These are phyloP conservation scores for Citrus unshiu DNA, from an alignment of 345 rosid genomes.

Conservation along the genomic window DNA sequence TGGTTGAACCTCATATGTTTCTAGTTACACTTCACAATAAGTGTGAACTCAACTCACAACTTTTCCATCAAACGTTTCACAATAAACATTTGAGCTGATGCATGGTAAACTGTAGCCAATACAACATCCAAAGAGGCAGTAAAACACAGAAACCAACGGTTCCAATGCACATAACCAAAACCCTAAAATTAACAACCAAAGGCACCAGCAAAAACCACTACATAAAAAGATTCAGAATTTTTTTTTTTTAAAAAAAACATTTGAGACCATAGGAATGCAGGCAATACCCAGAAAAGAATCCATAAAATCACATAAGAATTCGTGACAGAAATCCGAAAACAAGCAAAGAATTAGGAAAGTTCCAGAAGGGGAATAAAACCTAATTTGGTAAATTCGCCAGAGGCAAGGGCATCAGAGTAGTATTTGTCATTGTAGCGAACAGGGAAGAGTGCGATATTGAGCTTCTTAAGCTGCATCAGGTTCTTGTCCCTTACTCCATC, in stretches of 20 bases:
- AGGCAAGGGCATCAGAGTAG: conserved; percentile 77
- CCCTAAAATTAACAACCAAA: not conserved
- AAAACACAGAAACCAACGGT: not conserved
- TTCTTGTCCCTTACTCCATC: conserved; percentile 97
- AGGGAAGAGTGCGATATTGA: conserved; percentile 86
- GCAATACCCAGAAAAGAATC: not conserved
- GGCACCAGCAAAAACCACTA: not conserved
- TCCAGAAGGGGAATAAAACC: conserved; percentile 39
- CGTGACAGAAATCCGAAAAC: not conserved
- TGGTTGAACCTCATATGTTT: not conserved
- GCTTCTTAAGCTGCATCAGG: conserved; percentile 95
- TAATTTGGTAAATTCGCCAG: conserved; percentile 89
- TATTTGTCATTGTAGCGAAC: conserved; percentile 94
- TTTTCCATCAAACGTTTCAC: not conserved
- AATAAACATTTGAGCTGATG: not conserved
- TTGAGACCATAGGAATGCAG: not conserved
- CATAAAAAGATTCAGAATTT: not conserved
- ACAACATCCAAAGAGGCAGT: not conserved
- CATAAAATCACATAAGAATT: not conserved
- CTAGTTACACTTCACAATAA: not conserved
- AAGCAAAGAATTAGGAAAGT: not conserved
- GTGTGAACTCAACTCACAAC: not conserved
- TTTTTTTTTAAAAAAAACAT: not conserved
- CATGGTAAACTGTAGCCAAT: not conserved
- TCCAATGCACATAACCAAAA: not conserved